Percentiles rank a stretch among this genome's conserved stretches.
Evolutionary conservation across 352 stramenopile species (phyloP).

Genomic region (Phytophthora pseudosyringae): DNA sequence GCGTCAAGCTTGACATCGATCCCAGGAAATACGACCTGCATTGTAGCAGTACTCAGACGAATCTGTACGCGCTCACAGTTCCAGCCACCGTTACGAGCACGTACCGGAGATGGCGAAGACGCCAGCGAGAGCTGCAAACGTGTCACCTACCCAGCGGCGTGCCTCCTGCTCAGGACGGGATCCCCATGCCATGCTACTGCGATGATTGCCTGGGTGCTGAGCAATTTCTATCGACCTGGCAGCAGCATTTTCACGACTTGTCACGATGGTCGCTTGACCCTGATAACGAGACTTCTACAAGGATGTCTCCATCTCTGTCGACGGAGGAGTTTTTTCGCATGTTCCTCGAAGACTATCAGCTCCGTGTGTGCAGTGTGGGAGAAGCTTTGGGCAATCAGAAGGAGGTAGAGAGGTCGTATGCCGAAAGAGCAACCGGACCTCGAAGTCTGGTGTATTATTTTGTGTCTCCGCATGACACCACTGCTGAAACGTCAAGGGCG

Average conservation of each 20-base stretch:
- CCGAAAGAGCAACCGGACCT: not conserved
- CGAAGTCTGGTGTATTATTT: conserved; percentile 45
- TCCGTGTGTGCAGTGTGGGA: conserved; percentile 20
- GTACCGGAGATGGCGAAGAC: conserved; percentile 52
- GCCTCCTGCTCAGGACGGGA: conserved; percentile 43
- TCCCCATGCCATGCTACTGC: conserved; percentile 57
- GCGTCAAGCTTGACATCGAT: conserved; percentile 29
- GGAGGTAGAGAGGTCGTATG: not conserved
- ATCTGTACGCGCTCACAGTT: conserved; percentile 47
- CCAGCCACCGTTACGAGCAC: conserved; percentile 34
- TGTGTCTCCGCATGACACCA: conserved; percentile 22
- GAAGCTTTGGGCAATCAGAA: conserved; percentile 11
- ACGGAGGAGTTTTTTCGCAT: conserved; percentile 38
- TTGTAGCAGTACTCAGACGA: conserved; percentile 1
- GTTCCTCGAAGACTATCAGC: conserved; percentile 37
- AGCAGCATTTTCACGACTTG: conserved; percentile 62
- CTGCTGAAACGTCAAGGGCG: conserved; percentile 1
- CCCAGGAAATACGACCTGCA: not conserved
- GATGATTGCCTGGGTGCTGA: conserved; percentile 55
- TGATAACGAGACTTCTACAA: conserved; percentile 4
- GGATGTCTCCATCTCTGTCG: conserved; percentile 15
- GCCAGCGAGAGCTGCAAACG: conserved; percentile 41
- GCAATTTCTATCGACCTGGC: conserved; percentile 61
- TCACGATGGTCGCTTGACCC: conserved; percentile 38
- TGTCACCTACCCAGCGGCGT: conserved; percentile 45